Base-by-base conservation (phyloP, 306 rosid genomes). In the Inga leiocalycina region DNA sequence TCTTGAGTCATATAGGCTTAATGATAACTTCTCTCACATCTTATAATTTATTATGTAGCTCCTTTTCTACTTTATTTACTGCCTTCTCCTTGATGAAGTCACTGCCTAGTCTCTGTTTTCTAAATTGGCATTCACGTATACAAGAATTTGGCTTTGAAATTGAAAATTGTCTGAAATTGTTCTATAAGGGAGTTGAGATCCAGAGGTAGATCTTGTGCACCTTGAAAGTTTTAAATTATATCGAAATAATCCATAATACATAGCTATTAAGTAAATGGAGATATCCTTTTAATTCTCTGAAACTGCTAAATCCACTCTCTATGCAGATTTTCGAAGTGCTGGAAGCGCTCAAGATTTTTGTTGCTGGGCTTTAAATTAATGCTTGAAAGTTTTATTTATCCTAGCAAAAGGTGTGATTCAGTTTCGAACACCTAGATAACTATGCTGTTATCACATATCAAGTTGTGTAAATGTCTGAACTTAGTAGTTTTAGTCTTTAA, bases 61-160 rank as follows among this genome's bases (percentile, higher is more conserved):
- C 75, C 32, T 13, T 64, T 57, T 73, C 52, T 80, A 56, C 64
- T 80, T 66, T 15, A 30, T 39, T 46, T 85, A 75, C 59, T 69
- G 34, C 43, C 69, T 79, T 71, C 71, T 41, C 10, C 27, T 17
- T 75, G 71, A 82, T 65, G 14, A 79, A 69, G 65, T 87, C 64
- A 56, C n/a, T 20, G 15, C 76, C 81, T 30, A 73, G 30, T 51
- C 65, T 73, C 52, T 80, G 16, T 80, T 61, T 72, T 64, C 43
- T 32, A 34, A 39, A 4, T 30, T n/a, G 19, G 77, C 41, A 59
- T 69, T 30, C 67, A 61, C 65, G 74, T 45, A 34, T 54, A 6
- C 13, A 13, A 54, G 54, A 56, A 44, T 51, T 54, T 79, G 65
- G 6, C 76, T 69, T 51, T 22, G 27, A 43, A 61, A 30, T 68